Evolutionary conservation across 169 alveolate species (phyloP), one percentile per base, ranked within the genome.

Genomic region (Cystoisospora suis): DNA sequence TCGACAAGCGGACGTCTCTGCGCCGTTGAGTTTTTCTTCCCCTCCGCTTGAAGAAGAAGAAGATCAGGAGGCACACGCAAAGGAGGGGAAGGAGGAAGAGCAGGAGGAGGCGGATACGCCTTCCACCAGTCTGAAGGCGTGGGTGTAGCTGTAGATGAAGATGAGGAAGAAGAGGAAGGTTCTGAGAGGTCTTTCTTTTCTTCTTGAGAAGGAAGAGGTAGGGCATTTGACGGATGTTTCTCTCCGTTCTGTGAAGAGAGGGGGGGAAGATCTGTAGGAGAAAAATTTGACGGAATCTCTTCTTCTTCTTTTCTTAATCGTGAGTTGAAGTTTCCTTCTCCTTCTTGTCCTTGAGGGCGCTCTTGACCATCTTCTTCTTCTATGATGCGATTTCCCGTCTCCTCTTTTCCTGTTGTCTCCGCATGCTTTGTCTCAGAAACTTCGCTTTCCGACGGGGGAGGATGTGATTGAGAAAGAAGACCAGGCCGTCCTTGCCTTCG

Each of bases 31-130:
- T 5, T 15, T 12, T 70, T 34, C 83, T 72, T 56, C 32, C 12
- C 83, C 23, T 23, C 65, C 65, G 29, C 29, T 53, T 53, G 65
- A 12, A 53, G 65, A 15, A 38, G 32, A 15, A 38, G 56, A 3
- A 72, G 47, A 36, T 72, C 83, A 3, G 83, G 83, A 3, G 83
- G 83, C 83, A 53, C 83, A 0, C 83, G 83, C 83, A 72, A 53
- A 17, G 83, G 83, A 27, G 83, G 83, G 34, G 83, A 72, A 2
- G 83, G 83, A 3, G 83, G 83, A 46, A 72, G 32, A 4, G 56
- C 83, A 20, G 42, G 83, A 46, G 83, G 83, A 34, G 83, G 83
- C 46, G 83, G 83, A 40, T 72, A 40, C 36, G 36, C 53, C 15
- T 56, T 1, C 83, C 83, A 72, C 83, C 83, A 72, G 47, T 72